A percentile compares a stretch with the other conserved stretches of the same genome.
Evolutionary conservation across 768 basidiomycete species (phyloP).

Genomic region (Suillus hirtellus): DNA sequence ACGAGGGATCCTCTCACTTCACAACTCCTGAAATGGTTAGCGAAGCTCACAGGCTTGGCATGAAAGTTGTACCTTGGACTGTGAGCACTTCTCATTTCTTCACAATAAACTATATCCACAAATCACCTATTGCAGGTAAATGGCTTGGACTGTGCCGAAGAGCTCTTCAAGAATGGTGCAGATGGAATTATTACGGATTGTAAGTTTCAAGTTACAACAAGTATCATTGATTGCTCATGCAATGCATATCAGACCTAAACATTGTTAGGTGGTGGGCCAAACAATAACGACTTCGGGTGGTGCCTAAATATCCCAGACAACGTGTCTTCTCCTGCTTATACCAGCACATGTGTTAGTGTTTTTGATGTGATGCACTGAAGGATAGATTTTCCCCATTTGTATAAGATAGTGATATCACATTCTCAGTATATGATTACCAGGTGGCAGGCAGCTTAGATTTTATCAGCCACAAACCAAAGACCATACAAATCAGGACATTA

Average conservation of each 20-base stretch:
- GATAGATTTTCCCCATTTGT: neutral
- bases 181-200: slow-evolving; percentile 83
- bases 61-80: slow-evolving; percentile 75
- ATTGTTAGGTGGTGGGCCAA: slow-evolving; percentile 57
- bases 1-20: slow-evolving; percentile 52
- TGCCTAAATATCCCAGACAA: slow-evolving; percentile 58
- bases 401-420: neutral
- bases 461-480: neutral
- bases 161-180: slow-evolving; percentile 57
- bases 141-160: slow-evolving; percentile 58
- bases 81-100: slow-evolving; percentile 37
- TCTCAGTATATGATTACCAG: neutral
- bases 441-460: neutral
- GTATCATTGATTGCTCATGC: neutral
- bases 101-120: neutral
- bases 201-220: slow-evolving; percentile 20
- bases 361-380: neutral
- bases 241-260: slow-evolving; percentile 44
- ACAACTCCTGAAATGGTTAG: slow-evolving; percentile 69
- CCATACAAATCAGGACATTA: neutral
- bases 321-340: slow-evolving; percentile 63
- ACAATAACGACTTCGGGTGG: slow-evolving; percentile 51
- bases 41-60: slow-evolving; percentile 60
- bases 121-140: slow-evolving; percentile 48
- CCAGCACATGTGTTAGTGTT: slow-evolving; percentile 43